A percentile compares a stretch with the other conserved stretches of the same genome.
Evolutionary conservation across 75 land plant genomes (phyloP).

Genomic region (Cunninghamia lanceolata): DNA sequence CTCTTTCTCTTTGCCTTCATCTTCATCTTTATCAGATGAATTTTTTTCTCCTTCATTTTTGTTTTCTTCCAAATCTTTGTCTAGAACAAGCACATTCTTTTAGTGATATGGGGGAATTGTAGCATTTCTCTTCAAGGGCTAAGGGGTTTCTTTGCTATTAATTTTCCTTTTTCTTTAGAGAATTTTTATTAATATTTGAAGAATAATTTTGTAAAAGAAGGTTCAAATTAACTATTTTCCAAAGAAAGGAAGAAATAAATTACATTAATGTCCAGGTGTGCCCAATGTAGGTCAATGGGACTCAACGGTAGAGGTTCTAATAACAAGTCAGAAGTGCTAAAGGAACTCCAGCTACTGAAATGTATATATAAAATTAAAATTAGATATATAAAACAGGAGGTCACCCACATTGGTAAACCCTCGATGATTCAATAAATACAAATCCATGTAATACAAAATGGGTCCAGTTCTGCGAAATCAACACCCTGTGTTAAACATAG

Average conservation of each 20-base stretch:
- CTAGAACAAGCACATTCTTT: background rate
- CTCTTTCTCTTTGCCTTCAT: background rate
- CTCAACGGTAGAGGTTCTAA: too few species aligned
- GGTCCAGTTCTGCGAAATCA: too few species aligned
- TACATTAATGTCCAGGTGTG: too few species aligned
- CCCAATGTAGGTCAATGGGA: too few species aligned
- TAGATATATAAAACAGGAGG: too few species aligned
- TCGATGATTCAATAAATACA: too few species aligned
- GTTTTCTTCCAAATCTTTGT: background rate
- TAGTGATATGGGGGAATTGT: background rate
- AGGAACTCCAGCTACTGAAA: too few species aligned
- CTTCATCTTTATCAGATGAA: background rate
- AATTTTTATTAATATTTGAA: background rate
- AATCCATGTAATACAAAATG: too few species aligned
- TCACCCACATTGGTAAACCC: too few species aligned
- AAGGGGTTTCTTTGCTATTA: background rate
- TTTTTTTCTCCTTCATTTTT: background rate
- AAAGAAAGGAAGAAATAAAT: background rate
- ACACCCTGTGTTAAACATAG: too few species aligned
- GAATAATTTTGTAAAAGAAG: background rate
- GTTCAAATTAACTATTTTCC: background rate
- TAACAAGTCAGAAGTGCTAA: too few species aligned
- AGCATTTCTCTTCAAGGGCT: background rate
- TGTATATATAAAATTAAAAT: too few species aligned
- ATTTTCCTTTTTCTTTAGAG: background rate